phyloP scores from a whole-genome alignment of 306 rosid species.

The Prunus kanzakura region DNA sequence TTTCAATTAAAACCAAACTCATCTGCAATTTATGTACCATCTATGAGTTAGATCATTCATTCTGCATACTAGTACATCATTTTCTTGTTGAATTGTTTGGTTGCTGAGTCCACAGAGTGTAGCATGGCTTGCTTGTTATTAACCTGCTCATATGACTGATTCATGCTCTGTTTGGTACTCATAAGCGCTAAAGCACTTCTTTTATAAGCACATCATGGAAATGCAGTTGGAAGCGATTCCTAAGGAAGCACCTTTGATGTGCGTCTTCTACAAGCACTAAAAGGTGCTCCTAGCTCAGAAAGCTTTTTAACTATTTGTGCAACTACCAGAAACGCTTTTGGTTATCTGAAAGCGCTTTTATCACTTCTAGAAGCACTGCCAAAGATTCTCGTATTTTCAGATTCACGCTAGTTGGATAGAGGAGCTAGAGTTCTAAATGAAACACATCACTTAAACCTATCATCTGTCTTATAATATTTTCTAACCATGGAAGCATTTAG shows the following conservation, averaged over 20 bases:
- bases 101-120: not conserved
- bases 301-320: not conserved
- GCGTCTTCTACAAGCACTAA: not conserved
- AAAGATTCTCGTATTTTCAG: not conserved
- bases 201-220: not conserved
- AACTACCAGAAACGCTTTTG: not conserved
- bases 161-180: not conserved
- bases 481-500: not conserved
- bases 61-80: conserved; percentile 11
- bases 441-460: not conserved
- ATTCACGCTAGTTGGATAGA: not conserved
- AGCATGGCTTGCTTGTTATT: not conserved
- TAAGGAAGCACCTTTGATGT: not conserved
- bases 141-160: not conserved
- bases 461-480: not conserved
- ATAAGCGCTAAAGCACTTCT: not conserved
- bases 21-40: not conserved
- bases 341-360: not conserved
- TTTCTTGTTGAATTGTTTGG: not conserved
- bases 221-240: not conserved
- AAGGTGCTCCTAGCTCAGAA: not conserved
- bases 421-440: not conserved
- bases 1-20: conserved; percentile 18
- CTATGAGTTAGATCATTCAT: conserved; percentile 15
- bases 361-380: not conserved